Evolutionary conservation across 2,329 filamentous ascomycete genomes (phyloP), one percentile per base, ranked within the genome.

Genomic region (Trichoderma harzianum): DNA sequence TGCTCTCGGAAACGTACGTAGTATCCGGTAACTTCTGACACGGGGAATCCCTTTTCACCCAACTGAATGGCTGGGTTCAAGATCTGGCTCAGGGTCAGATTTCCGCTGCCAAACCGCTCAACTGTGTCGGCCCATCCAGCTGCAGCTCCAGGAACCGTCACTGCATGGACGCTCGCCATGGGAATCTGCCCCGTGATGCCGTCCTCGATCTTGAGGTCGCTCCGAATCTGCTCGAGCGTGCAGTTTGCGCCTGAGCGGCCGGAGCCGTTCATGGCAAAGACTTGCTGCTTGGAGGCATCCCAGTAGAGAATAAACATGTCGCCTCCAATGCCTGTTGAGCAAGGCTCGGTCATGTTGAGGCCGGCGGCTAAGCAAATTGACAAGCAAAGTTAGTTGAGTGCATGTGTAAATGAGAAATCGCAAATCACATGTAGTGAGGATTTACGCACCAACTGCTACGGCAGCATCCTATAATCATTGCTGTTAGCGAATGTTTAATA

Each of bases 251-350:
- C 90, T 4, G 94, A 89, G 32, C 96, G 90, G n/a, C 96, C 96
- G 1, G 95, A 98, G 24, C 95, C 96, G 81, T 99, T 99, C 81
- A 98, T 84, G 11, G 94, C 93, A 69, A 90, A 91, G 10, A 98
- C 91, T 74, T 92, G 92, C 78, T 92, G 92, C 0, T 91, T 93
- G 76, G 91, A 88, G 55, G 94, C 93, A 79, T 97, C 89, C 84
- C 95, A 98, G 86, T 90, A 98, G 43, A 98, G 89, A 81, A 95
- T 95, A 83, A 98, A 99, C 90, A 97, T 94, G 83, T 99, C 96
- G 74, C 96, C 96, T 71, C 96, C 96, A 73, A 99, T 98, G 53
- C 96, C 96, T 0, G 96, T 98, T 7, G 93, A 96, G 72, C 91
- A 90, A 8, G 96, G 96, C 79, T 99, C 96, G 0, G 95, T 97